Conservation (phyloP, 2,329 filamentous ascomycete genomes). For the Mycosphaerella sp. region DNA sequence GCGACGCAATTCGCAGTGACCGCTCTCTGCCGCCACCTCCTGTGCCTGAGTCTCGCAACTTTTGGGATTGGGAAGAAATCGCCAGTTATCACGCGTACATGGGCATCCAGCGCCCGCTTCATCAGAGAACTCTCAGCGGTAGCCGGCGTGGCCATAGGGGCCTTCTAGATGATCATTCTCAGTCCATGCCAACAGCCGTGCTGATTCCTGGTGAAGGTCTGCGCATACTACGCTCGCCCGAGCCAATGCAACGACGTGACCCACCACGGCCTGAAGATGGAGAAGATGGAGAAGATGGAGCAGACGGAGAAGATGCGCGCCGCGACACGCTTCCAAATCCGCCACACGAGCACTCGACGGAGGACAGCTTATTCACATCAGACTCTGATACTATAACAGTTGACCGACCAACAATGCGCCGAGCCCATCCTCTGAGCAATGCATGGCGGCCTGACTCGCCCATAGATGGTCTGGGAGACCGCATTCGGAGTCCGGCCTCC, state of each 20-base stretch:
- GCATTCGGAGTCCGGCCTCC: conserved; percentile 72
- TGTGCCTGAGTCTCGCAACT: conserved; percentile 27
- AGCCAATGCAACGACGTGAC: conserved; percentile 8
- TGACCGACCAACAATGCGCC: conserved; percentile 6
- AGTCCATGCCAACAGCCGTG: conserved; percentile 10
- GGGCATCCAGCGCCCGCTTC: conserved; percentile 3
- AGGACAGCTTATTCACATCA: conserved; percentile 22
- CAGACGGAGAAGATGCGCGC: conserved; percentile 6
- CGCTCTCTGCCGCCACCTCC: conserved; percentile 16
- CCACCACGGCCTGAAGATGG: conserved; percentile 9
- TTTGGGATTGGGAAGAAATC: conserved; percentile 14
- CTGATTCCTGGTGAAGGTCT: conserved; percentile 15
- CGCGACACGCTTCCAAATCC: conserved; percentile 18
- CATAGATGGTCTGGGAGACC: conserved; percentile 76
- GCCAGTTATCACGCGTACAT: conserved; percentile 4
- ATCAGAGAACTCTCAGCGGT: neutral
- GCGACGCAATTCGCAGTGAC: neutral
- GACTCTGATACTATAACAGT: conserved; percentile 10
- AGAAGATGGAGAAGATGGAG: conserved; percentile 2
- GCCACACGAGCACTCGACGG: conserved; percentile 19
- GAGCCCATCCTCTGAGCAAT: conserved; percentile 29
- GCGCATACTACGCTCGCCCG: conserved; percentile 19
- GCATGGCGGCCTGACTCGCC: conserved; percentile 29
- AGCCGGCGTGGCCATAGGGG: neutral
- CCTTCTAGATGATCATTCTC: conserved; percentile 1